Conservation (phyloP, 225 moss, liverwort and hornwort genomes). For the Physcomitrium patens region DNA sequence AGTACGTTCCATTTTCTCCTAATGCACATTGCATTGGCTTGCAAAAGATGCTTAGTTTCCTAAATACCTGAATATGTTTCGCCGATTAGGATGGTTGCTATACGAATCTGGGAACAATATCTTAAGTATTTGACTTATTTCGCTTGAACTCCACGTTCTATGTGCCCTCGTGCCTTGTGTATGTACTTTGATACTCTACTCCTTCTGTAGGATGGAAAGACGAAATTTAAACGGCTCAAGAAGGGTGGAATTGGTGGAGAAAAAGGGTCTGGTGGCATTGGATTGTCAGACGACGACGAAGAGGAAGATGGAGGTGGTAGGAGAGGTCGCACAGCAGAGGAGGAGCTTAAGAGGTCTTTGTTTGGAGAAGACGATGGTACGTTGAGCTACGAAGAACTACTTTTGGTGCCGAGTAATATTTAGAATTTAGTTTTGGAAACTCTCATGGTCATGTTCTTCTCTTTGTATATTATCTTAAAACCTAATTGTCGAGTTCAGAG, state of each 20-base stretch:
- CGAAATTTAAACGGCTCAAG: conserved; percentile 91
- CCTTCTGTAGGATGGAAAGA: conserved; percentile 72
- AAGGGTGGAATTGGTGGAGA: conserved; percentile 80
- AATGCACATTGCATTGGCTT: background rate
- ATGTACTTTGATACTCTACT: background rate
- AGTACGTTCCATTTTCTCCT: conserved; percentile 36
- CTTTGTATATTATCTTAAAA: conserved; percentile 17
- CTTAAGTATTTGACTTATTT: background rate
- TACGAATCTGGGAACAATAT: conserved; percentile 6
- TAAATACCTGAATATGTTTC: conserved; percentile 1
- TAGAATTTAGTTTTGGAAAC: conserved; percentile 4
- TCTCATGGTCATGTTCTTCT: conserved; percentile 12
- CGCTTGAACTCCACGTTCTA: conserved; percentile 22
- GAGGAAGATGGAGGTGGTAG: conserved; percentile 82
- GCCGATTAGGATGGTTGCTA: background rate
- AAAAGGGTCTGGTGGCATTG: conserved; percentile 64
- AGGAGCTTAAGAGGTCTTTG: conserved; percentile 84
- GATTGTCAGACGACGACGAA: conserved; percentile 88
- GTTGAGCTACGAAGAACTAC: conserved; percentile 1
- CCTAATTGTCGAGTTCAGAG: conserved; percentile 18
- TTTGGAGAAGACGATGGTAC: conserved; percentile 99
- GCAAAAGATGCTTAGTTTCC: conserved; percentile 7
- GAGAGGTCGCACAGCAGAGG: conserved; percentile 94
- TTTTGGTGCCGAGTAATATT: conserved; percentile 15
- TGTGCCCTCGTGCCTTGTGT: background rate